Percentiles rank a stretch among this genome's conserved stretches.
Evolutionary conservation across 176 grass and related monocot species (phyloP).

Genomic region (Hordeum vulgare): MorexV3_pseudomolecules_assembly NC_058522.1:508200693-508201192

Average conservation of each 20-base stretch:
- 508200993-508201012: conserved; percentile 24
- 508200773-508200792: conserved; percentile 58
- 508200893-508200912: conserved; percentile 43
- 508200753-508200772: conserved; percentile 63
- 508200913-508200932: conserved; percentile 41
- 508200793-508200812: conserved; percentile 46
- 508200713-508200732: conserved; percentile 56
- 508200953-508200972: conserved; percentile 46
- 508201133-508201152: too few relatives aligned
- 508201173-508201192: too few relatives aligned
- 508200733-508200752: conserved; percentile 46
- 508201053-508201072: too few relatives aligned
- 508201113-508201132: too few relatives aligned
- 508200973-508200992: conserved; percentile 19
- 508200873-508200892: conserved; percentile 34
- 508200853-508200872: conserved; percentile 40
- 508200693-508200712: conserved; percentile 56
- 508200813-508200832: conserved; percentile 33
- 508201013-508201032: neutral
- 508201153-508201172: too few relatives aligned
- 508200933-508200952: conserved; percentile 30
- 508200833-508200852: conserved; percentile 45
- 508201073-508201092: too few relatives aligned
- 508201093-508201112: too few relatives aligned
- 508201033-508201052: too few relatives aligned